Base-by-base conservation (phyloP, 352 stramenopile genomes). In the Thalassiosira mediterranea region DNA sequence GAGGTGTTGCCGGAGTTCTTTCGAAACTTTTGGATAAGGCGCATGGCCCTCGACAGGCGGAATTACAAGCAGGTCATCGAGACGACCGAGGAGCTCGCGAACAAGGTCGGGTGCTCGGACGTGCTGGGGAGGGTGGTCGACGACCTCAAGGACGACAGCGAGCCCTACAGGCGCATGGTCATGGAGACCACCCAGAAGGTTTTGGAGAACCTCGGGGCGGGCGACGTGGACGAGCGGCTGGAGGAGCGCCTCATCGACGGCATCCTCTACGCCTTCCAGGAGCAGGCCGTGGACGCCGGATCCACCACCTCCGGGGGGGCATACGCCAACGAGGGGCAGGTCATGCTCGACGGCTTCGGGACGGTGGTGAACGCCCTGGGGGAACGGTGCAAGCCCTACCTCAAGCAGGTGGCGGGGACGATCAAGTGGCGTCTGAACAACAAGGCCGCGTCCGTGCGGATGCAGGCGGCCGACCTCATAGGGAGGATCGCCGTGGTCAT, bases 401-500 rank as follows among this genome's bases (percentile, higher is more conserved):
- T 99, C 37, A 96, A 97, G 26, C 96, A 99, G 86, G 98, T 99
- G 79, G 98, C 94, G 60, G 96, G 95, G 59, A 99, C 96, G 0
- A 98, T 99, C 86, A 99, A 99, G 88, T 99, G 96, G 96, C 94
- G 97, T 3, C 73, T 99, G 19, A 98, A 99, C 83, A 99, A 99
- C 88, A 99, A 99, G 74, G 94, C 95, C 47, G 96, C 97, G 0
- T 98, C 97, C 75, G 97, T 99, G 21, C 94, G 97, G 51, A 99
- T 99, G 96, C 97, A 99, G 83, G 97, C 97, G 4, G 97, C 97
- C 3, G 97, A 99, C 82, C 81, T 99, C 29, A 98, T 99, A 77
- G 97, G 95, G 49, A 93, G 96, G 21, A 98, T 99, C 79, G 97
- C 97, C 5, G 94, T 98, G 25, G 96, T 99, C 19, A 98, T 99